Percentiles rank a stretch among this genome's conserved stretches.
Evolutionary conservation across 177 flowering plant genomes (phyloP).

Genomic region (Vitis hybrid): DNA sequence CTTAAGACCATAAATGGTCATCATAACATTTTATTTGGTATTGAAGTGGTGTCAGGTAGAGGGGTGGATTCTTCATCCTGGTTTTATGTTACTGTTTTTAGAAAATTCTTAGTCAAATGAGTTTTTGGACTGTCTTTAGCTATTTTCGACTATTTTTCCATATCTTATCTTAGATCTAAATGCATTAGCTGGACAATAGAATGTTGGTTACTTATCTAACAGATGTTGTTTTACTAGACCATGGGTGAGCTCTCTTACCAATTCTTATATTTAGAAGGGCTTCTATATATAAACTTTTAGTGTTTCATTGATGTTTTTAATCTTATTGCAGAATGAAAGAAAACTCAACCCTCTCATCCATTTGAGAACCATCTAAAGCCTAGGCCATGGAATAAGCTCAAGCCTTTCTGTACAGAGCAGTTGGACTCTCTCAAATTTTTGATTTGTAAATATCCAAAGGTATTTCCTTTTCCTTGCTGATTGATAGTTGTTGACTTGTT

Average conservation of each 20-base stretch:
- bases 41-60: too few species aligned
- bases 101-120: too few species aligned
- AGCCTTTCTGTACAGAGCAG: conserved; percentile 54
- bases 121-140: too few species aligned
- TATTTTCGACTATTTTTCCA: not conserved
- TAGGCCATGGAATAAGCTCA: conserved; percentile 67
- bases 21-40: too few species aligned
- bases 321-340: conserved; percentile 64
- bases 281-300: not conserved
- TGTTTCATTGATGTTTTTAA: not conserved
- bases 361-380: conserved; percentile 72
- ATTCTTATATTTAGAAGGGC: not conserved
- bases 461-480: conserved; percentile 11
- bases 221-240: conserved; percentile 62
- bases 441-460: conserved; percentile 71
- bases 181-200: conserved; percentile 82
- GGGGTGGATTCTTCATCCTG: too few species aligned
- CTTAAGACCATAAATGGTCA: too few species aligned
- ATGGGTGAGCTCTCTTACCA: conserved; percentile 50
- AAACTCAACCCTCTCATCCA: conserved; percentile 42
- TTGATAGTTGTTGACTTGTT: not conserved
- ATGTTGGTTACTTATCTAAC: conserved; percentile 77
- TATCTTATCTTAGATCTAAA: conserved; percentile 17
- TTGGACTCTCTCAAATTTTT: conserved; percentile 64
- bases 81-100: too few species aligned